Base-by-base conservation (phyloP, 1,139 yeast species). In the Candida buenavistaensis region DNA sequence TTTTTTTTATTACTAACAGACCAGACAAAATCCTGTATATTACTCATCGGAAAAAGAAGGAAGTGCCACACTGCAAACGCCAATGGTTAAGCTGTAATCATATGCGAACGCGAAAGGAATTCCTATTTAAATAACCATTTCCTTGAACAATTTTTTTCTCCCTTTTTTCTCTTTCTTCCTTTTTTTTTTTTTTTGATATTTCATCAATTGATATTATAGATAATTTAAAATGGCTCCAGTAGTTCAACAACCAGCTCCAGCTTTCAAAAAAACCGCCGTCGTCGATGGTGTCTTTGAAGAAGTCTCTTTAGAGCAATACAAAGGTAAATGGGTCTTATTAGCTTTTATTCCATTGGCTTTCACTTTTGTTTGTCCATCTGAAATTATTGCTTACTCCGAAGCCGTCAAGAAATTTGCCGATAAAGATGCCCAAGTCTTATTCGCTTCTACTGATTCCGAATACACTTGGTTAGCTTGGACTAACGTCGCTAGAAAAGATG, bases 321-420 rank as follows among this genome's bases (percentile, higher is more conserved):
- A 84, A 76, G 97, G 97, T 62, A 87, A 92, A 73, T 92, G 97
- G 96, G 96, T 92, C 48, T 72, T 92, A 50, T 78, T 92, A 59
- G 97, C 95, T 49, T 92, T 92, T 75, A 84, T 92, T 66, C 98
- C 98, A 69, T 77, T 90, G 78, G 97, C 97, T 39, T 92, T 92
- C 89, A 92, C 98, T 47, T 92, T 92, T 56, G 97, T 92, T 50
- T 92, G 98, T 73, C 98, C 97, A 65, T 92, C 97, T 50, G 97
- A 90, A 77, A 89, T 90, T 75, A 82, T 92, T 70, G 97, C 97
- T 55, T 92, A 88, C 83, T 86, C 96, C 47, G 96, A 90, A 55
- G 96, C 96, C 52, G 84, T 80, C 54, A 80, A 83, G 76, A 81
- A 83, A 76, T 92, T 92, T 72, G 68, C 83, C 53, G 95, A 80